These are phyloP conservation scores for Adansonia grandidieri DNA, from an alignment of 441 rosid species.

Conservation along the genomic window DNA sequence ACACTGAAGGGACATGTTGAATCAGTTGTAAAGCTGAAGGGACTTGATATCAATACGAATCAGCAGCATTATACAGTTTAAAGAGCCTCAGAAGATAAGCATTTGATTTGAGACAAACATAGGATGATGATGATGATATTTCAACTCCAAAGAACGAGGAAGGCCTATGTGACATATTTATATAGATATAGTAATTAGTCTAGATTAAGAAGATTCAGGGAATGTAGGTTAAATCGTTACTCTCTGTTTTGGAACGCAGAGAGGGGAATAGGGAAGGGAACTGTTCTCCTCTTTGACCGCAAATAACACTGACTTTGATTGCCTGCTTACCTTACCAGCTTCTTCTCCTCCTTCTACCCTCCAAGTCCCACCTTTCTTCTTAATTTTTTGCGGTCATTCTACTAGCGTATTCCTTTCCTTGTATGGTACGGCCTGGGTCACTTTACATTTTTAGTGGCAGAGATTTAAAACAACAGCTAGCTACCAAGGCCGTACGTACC, in stretches of 20 bases:
- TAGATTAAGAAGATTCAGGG: background rate
- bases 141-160: constrained; percentile 26
- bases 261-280: no score
- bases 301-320: no score
- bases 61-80: constrained; percentile 86
- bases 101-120: background rate
- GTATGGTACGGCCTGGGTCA: no score
- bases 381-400: no score
- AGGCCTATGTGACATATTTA: background rate
- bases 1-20: constrained; percentile 81
- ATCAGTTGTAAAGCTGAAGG: constrained; percentile 80
- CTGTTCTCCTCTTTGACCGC: no score
- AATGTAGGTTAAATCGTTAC: background rate
- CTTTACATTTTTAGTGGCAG: constrained; percentile 25
- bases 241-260: background rate
- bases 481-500: no score
- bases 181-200: background rate
- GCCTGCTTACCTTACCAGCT: no score
- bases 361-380: no score
- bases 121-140: background rate
- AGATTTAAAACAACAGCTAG: no score
- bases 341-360: no score
- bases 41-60: constrained; percentile 76
- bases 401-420: no score
- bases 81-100: background rate